Conservation (phyloP, 129 eudicot species). For the Flaveria ramosissima region DNA sequence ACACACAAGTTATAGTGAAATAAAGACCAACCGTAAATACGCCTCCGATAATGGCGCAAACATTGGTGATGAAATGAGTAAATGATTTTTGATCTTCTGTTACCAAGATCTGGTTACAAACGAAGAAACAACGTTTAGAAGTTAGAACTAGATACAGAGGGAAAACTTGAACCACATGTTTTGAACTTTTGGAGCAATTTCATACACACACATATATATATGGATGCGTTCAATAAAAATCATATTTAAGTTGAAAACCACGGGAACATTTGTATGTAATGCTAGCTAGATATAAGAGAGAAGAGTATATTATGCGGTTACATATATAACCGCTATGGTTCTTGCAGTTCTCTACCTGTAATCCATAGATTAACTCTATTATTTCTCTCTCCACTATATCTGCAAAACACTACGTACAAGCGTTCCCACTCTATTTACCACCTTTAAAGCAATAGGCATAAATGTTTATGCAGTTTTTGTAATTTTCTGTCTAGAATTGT, state of each 20-base stretch:
- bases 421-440: neutral
- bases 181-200: neutral
- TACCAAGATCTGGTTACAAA: slow-evolving; percentile 52
- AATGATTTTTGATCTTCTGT: slow-evolving; percentile 59
- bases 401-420: too few species aligned
- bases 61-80: slow-evolving; percentile 69
- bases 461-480: neutral
- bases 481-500: neutral
- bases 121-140: neutral
- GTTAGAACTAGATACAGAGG: neutral
- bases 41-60: slow-evolving; percentile 88
- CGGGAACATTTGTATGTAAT: neutral
- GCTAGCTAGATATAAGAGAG: neutral
- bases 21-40: slow-evolving; percentile 71
- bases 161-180: neutral
- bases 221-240: neutral
- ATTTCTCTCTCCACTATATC: too few species aligned
- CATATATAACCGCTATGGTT: neutral
- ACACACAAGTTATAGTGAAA: neutral
- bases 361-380: too few species aligned
- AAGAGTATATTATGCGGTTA: neutral
- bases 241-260: neutral
- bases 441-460: neutral
- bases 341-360: neutral
- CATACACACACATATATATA: neutral